Evolutionary conservation across 1,139 yeast species (phyloP).

Genomic region (Candida tetrigidarum): DNA sequence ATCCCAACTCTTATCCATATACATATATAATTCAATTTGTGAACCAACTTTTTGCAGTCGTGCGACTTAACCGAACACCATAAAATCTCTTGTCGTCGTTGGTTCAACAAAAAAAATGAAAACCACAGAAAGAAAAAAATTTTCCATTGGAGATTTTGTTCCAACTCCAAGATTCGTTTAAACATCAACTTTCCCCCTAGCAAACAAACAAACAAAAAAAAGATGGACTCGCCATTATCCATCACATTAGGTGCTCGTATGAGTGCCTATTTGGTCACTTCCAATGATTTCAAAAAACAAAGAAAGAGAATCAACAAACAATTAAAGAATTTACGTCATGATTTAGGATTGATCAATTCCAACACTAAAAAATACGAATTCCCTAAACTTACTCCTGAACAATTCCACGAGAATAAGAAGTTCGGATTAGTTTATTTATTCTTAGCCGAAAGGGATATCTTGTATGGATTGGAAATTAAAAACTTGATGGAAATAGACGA

Average conservation of each 20-base stretch:
- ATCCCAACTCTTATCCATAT: no score
- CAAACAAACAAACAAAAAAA: background rate
- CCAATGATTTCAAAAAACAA: conserved; percentile 55
- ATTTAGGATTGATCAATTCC: conserved; percentile 56
- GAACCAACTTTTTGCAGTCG: background rate
- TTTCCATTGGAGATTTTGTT: background rate
- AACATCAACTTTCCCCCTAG: background rate
- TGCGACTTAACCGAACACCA: background rate
- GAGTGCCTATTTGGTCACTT: conserved; percentile 51
- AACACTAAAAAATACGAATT: conserved; percentile 59
- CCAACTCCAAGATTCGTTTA: background rate
- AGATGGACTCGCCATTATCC: conserved; percentile 43
- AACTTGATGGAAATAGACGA: conserved; percentile 55
- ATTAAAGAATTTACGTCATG: conserved; percentile 59
- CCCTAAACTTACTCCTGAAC: conserved; percentile 45
- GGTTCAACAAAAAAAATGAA: background rate
- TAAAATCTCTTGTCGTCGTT: background rate
- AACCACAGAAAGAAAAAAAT: background rate
- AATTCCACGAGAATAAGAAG: conserved; percentile 48
- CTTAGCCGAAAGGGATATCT: conserved; percentile 69
- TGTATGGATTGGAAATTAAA: conserved; percentile 70
- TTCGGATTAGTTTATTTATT: conserved; percentile 55
- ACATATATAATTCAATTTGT: no score
- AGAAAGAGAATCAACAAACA: conserved; percentile 50
- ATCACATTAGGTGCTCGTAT: conserved; percentile 52